phyloP scores from a whole-genome alignment of 2,329 filamentous ascomycete genomes.

The Bipolaris sorokiniana region DNA sequence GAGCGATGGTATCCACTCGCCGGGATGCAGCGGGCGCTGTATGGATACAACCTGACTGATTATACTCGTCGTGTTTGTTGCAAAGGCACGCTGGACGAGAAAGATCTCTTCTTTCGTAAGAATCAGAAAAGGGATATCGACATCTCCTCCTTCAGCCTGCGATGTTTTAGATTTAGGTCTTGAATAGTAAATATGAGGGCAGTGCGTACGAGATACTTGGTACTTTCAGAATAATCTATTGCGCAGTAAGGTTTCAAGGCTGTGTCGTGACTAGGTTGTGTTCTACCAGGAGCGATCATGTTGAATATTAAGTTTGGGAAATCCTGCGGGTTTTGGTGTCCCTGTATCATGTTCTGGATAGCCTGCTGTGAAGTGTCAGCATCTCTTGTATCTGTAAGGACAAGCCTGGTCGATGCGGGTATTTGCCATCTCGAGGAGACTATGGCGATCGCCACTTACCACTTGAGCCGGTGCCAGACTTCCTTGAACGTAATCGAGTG shows the following conservation, averaged over 20 bases:
- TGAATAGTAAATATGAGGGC: neutral
- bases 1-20: neutral
- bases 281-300: neutral
- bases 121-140: slow-evolving; percentile 47
- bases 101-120: slow-evolving; percentile 54
- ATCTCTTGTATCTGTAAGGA: neutral
- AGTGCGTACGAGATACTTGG: neutral
- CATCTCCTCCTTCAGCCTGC: neutral
- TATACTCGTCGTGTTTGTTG: slow-evolving; percentile 12
- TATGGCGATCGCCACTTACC: neutral
- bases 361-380: neutral
- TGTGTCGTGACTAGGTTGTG: no score
- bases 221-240: neutral
- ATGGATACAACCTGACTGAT: slow-evolving; percentile 43
- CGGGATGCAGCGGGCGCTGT: slow-evolving; percentile 40
- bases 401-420: neutral
- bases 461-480: neutral
- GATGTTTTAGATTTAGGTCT: neutral
- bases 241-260: neutral
- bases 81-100: slow-evolving; percentile 49
- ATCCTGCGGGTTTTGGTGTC: neutral
- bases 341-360: neutral
- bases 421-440: neutral
- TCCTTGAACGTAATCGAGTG: neutral
- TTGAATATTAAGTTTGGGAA: neutral